These are phyloP conservation scores for Kluyveromyces dobzhanskii DNA, from an alignment of 805 yeast species.

Conservation along the genomic window DNA sequence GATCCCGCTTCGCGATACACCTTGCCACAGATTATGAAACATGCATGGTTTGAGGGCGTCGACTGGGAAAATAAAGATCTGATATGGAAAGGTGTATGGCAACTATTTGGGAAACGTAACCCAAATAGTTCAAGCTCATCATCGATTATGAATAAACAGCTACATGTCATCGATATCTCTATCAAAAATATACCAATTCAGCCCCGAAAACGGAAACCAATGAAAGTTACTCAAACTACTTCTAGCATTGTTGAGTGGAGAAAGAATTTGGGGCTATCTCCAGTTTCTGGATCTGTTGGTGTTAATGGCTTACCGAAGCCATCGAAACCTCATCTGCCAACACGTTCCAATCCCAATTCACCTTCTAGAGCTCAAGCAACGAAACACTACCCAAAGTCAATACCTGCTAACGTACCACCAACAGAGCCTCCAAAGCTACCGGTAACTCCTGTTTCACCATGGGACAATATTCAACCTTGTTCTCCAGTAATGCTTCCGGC, in stretches of 20 bases:
- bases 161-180: slow-evolving; percentile 25
- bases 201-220: slow-evolving; percentile 24
- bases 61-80: slow-evolving; percentile 58
- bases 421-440: not conserved
- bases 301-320: not conserved
- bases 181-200: slow-evolving; percentile 22
- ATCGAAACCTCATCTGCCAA: not conserved
- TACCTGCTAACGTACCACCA: not conserved
- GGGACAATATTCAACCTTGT: not conserved
- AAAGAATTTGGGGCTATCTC: slow-evolving; percentile 24
- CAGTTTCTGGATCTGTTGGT: slow-evolving; percentile 2
- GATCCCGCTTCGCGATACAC: slow-evolving; percentile 62
- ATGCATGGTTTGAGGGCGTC: slow-evolving; percentile 60
- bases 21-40: slow-evolving; percentile 49
- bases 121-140: not conserved
- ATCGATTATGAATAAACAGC: slow-evolving; percentile 11
- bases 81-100: slow-evolving; percentile 79
- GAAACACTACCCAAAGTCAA: not conserved
- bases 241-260: slow-evolving; percentile 33
- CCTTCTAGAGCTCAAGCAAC: slow-evolving; percentile 1
- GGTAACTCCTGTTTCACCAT: not conserved
- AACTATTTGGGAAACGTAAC: slow-evolving; percentile 28
- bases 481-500: not conserved
- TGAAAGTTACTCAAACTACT: slow-evolving; percentile 24
- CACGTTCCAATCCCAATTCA: slow-evolving; percentile 14